Conservation (phyloP, 148 eudicot genomes). For the Rhododendron vialii region DNA sequence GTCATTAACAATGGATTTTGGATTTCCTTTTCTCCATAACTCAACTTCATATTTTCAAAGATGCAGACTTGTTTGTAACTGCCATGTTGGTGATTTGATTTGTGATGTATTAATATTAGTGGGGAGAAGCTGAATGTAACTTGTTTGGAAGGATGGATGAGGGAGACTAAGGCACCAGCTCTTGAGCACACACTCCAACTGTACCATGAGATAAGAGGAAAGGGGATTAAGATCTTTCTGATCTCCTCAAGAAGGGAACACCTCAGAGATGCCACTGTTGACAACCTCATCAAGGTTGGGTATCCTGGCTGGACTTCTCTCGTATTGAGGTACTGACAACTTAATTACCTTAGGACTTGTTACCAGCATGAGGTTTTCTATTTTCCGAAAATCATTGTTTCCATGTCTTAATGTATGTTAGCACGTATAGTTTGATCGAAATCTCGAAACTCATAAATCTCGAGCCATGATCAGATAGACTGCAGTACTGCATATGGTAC, state of each 20-base stretch:
- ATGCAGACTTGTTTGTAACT: neutral
- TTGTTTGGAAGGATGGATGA: constrained; percentile 45
- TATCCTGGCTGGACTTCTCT: constrained; percentile 48
- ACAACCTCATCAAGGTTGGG: constrained; percentile 48
- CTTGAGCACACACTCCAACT: constrained; percentile 32
- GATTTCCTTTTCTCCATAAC: neutral
- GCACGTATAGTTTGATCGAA: neutral
- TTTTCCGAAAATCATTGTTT: neutral
- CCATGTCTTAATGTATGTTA: neutral
- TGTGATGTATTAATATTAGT: constrained; percentile 10
- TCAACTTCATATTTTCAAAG: neutral
- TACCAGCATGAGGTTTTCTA: neutral
- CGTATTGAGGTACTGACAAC: constrained; percentile 32
- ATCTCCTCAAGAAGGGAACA: constrained; percentile 46
- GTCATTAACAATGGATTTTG: neutral
- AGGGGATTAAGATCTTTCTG: constrained; percentile 35
- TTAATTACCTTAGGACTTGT: neutral
- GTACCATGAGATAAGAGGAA: constrained; percentile 34
- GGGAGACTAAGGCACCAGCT: constrained; percentile 38
- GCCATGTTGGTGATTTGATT: neutral
- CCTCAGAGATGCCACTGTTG: constrained; percentile 44
- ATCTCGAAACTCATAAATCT: neutral
- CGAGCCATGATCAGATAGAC: neutral
- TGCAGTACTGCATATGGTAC: neutral
- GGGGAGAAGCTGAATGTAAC: constrained; percentile 42